Evolutionary conservation across 345 rosid genomes (phyloP).

Genomic region (Turritis glabra): DNA sequence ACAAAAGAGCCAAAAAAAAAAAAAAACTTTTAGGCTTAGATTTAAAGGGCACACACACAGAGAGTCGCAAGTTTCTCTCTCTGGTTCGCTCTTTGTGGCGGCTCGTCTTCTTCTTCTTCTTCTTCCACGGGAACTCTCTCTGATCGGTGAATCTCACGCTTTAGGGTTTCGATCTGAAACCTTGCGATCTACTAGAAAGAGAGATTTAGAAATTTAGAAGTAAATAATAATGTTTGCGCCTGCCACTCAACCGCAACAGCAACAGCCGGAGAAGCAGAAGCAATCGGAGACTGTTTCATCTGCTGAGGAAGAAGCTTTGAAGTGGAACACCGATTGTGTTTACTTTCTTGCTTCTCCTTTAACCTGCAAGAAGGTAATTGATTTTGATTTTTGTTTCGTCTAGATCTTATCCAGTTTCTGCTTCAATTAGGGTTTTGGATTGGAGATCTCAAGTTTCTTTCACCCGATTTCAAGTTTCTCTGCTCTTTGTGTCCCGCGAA

Average conservation of each 20-base stretch:
- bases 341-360: conserved; percentile 94
- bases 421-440: conserved; percentile 46
- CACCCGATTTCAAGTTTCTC: conserved; percentile 17
- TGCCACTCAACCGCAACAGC: conserved; percentile 44
- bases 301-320: conserved; percentile 79
- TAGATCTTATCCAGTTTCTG: conserved; percentile 21
- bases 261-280: conserved; percentile 32
- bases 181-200: conserved; percentile 18
- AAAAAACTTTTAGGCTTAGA: conserved; percentile 29
- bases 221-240: conserved; percentile 56
- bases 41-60: conserved; percentile 22
- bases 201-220: conserved; percentile 20
- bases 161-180: conserved; percentile 26
- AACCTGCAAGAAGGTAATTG: conserved; percentile 91
- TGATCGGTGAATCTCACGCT: conserved; percentile 6
- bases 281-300: conserved; percentile 37
- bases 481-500: not conserved
- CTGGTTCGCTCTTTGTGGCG: conserved; percentile 42
- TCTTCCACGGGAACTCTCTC: conserved; percentile 16
- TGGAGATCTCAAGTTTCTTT: conserved; percentile 16
- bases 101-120: conserved; percentile 34
- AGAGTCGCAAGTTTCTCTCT: conserved; percentile 32
- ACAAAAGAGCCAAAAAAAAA: not conserved
- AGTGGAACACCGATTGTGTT: conserved; percentile 93
- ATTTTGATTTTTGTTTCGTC: not conserved